Evolutionary conservation across 1,284 basidiomycete genomes (phyloP).

Genomic region (Rhodotorula glutinis): DNA sequence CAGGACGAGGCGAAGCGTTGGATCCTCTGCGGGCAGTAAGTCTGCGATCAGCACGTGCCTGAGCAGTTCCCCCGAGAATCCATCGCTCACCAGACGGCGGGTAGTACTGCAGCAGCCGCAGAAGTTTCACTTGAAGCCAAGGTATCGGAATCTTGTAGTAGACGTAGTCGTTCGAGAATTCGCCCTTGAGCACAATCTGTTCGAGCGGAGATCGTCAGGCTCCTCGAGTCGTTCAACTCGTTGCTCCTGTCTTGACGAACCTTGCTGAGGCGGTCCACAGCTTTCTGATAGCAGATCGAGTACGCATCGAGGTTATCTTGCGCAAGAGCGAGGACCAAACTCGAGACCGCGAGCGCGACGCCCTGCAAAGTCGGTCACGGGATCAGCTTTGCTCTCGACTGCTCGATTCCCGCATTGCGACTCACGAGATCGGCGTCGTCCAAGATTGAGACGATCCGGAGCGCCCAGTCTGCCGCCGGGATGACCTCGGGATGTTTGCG

Average conservation of each 20-base stretch:
- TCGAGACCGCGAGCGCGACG: constrained; percentile 89
- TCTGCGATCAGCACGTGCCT: background rate
- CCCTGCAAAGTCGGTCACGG: constrained; percentile 61
- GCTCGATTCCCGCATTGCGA: no score
- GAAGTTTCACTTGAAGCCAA: constrained; percentile 95
- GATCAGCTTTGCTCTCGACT: no score
- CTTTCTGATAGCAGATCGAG: constrained; percentile 87
- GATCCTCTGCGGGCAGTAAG: constrained; percentile 62
- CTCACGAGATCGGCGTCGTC: constrained; percentile 81
- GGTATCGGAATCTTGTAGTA: constrained; percentile 98
- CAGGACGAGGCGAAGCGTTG: constrained; percentile 69
- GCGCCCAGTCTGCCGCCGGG: constrained; percentile 89
- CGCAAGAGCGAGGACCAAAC: constrained; percentile 88
- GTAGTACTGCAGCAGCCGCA: constrained; percentile 92
- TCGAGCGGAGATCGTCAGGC: no score
- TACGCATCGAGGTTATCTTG: constrained; percentile 90
- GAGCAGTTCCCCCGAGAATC: background rate
- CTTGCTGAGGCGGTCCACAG: constrained; percentile 81
- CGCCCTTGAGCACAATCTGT: constrained; percentile 84
- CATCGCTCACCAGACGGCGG: constrained; percentile 73
- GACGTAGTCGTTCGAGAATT: constrained; percentile 81
- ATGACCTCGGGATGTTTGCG: constrained; percentile 94
- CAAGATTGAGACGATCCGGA: constrained; percentile 90
- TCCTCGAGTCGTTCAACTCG: no score
- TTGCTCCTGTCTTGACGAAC: constrained; percentile 52